Evolutionary conservation across 192 early-diverging fungal genomes (phyloP).

Genomic region (Coemansia sp.): DNA sequence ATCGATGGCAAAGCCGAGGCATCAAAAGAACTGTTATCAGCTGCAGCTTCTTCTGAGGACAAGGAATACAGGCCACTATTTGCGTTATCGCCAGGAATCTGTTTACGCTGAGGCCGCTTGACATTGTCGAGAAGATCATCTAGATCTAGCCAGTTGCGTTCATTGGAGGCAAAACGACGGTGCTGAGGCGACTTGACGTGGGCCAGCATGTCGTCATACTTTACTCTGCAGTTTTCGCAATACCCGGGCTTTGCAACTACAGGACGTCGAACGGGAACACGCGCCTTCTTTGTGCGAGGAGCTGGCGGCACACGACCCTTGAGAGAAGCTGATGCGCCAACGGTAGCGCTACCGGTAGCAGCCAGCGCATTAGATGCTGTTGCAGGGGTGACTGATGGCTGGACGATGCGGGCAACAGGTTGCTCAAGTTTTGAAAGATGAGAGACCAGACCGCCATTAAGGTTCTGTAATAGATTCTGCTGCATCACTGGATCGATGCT

Average conservation of each 20-base stretch:
- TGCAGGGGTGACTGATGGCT: conserved; percentile 3
- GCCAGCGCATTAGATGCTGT: no score
- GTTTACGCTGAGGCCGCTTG: conserved; percentile 29
- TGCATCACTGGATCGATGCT: conserved; percentile 36
- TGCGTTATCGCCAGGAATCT: background rate
- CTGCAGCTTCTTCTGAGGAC: conserved; percentile 29
- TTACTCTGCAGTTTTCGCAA: conserved; percentile 54
- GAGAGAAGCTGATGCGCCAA: background rate
- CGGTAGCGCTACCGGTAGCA: no score
- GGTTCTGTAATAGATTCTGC: conserved; percentile 43
- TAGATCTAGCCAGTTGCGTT: conserved; percentile 47
- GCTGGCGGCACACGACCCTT: conserved; percentile 26
- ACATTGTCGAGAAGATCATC: conserved; percentile 36
- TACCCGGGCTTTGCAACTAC: conserved; percentile 42
- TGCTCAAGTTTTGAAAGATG: conserved; percentile 48
- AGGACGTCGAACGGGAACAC: conserved; percentile 32
- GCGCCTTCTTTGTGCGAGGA: conserved; percentile 43
- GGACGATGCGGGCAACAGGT: conserved; percentile 15
- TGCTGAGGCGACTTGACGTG: conserved; percentile 45
- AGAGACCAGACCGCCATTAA: conserved; percentile 46
- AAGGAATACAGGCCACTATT: conserved; percentile 19
- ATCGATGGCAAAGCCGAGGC: conserved; percentile 13
- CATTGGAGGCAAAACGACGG: conserved; percentile 44
- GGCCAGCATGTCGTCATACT: conserved; percentile 50
- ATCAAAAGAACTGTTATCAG: conserved; percentile 9